phyloP scores from a whole-genome alignment of 148 eudicot species.

The Mesembryanthemum crystallinum region DNA sequence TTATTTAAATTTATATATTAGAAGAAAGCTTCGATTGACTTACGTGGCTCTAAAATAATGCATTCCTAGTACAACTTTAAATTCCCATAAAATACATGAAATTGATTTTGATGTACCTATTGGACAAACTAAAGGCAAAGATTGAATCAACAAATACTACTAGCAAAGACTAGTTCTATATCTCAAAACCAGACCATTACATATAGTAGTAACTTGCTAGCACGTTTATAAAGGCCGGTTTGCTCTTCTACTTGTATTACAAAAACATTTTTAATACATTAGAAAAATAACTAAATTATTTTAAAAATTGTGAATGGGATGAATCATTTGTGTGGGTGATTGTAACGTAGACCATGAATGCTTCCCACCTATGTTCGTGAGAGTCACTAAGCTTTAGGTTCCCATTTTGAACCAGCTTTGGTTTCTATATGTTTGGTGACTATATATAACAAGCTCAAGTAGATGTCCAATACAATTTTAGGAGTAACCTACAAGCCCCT shows the following conservation, averaged over 20 bases:
- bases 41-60: not conserved
- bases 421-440: too few species aligned
- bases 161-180: too few species aligned
- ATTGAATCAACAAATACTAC: too few species aligned
- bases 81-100: not conserved
- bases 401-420: too few species aligned
- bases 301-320: too few species aligned
- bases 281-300: not conserved
- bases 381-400: constrained; percentile 33
- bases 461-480: too few species aligned
- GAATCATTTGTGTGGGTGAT: too few species aligned
- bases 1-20: too few species aligned
- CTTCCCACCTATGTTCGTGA: constrained; percentile 21
- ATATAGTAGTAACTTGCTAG: constrained; percentile 7
- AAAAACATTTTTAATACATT: constrained; percentile 6
- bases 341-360: not conserved
- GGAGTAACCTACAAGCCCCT: too few species aligned
- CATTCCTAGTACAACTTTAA: not conserved
- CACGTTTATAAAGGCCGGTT: constrained; percentile 14
- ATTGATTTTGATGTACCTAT: not conserved
- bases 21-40: not conserved
- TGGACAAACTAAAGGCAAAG: not conserved
- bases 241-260: not conserved
- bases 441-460: too few species aligned
- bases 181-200: too few species aligned